Evolutionary conservation across 495 filamentous ascomycete genomes (phyloP).

Genomic region (Penicillium argentinense): DNA sequence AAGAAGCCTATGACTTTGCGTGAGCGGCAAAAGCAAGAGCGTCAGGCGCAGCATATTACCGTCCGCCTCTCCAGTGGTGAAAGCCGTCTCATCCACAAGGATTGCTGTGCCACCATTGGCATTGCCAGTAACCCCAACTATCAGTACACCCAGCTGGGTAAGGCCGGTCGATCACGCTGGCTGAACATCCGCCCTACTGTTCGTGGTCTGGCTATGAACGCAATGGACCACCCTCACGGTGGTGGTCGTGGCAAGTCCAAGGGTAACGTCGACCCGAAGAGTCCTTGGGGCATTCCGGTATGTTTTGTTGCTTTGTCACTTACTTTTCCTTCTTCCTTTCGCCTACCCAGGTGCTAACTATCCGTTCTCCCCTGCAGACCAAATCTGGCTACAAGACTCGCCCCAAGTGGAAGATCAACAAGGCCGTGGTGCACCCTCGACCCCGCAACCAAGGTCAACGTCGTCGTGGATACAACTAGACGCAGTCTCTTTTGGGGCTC

Average conservation of each 20-base stretch:
- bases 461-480: constrained; percentile 49
- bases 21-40: constrained; percentile 51
- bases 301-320: constrained; percentile 37
- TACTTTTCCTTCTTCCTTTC: not conserved
- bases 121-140: constrained; percentile 90
- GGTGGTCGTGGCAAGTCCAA: constrained; percentile 98
- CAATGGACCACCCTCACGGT: constrained; percentile 94
- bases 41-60: constrained; percentile 65
- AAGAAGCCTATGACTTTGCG: constrained; percentile 36
- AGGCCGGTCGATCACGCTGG: constrained; percentile 91
- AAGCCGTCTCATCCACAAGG: constrained; percentile 78
- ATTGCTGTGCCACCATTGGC: constrained; percentile 92
- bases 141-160: constrained; percentile 86
- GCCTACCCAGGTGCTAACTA: constrained; percentile 16
- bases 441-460: constrained; percentile 76
- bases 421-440: constrained; percentile 73
- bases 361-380: constrained; percentile 51
- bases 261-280: constrained; percentile 91
- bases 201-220: constrained; percentile 97
- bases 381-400: constrained; percentile 98
- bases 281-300: constrained; percentile 95
- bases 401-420: constrained; percentile 73
- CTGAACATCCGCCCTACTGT: constrained; percentile 92
- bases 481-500: constrained; percentile 3
- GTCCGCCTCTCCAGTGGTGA: constrained; percentile 90